Conservation (phyloP, 805 yeast genomes). For the Candida broadrunensis region DNA sequence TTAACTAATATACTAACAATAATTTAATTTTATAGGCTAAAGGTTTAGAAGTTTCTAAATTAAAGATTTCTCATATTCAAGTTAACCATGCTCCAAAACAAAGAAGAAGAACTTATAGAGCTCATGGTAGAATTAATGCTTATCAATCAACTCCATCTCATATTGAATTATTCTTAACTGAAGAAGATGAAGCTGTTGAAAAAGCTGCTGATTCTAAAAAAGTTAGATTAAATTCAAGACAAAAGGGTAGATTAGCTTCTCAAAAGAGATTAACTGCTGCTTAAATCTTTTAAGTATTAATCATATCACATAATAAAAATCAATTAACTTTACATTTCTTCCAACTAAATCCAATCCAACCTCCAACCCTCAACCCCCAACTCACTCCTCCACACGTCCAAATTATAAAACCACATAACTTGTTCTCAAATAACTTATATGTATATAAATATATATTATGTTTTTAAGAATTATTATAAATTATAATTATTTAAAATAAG, state of each 20-base stretch:
- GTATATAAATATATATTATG: background rate
- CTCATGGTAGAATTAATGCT: constrained; percentile 99
- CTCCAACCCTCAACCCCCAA: background rate
- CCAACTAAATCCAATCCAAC: no score
- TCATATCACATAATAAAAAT: constrained; percentile 1
- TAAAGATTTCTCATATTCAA: constrained; percentile 96
- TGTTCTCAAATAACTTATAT: no score
- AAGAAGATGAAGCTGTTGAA: constrained; percentile 89
- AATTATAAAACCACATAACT: background rate
- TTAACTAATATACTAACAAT: constrained; percentile 1
- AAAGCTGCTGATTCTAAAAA: constrained; percentile 74
- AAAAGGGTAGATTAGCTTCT: constrained; percentile 85
- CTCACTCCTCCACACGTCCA: background rate
- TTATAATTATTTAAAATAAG: no score
- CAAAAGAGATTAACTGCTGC: constrained; percentile 82
- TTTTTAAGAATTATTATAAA: background rate
- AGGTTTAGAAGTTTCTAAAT: constrained; percentile 94
- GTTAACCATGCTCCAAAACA: constrained; percentile 99
- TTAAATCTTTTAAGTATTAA: constrained; percentile 8
- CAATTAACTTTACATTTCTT: no score
- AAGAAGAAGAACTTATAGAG: constrained; percentile 99
- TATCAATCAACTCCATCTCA: constrained; percentile 99
- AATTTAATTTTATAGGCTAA: constrained; percentile 44
- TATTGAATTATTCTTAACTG: constrained; percentile 95
- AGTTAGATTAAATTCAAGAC: constrained; percentile 84